Evolutionary conservation across 1,284 basidiomycete species (phyloP), one percentile per base, ranked within the genome.

Genomic region (Inonotus hispidus): DNA sequence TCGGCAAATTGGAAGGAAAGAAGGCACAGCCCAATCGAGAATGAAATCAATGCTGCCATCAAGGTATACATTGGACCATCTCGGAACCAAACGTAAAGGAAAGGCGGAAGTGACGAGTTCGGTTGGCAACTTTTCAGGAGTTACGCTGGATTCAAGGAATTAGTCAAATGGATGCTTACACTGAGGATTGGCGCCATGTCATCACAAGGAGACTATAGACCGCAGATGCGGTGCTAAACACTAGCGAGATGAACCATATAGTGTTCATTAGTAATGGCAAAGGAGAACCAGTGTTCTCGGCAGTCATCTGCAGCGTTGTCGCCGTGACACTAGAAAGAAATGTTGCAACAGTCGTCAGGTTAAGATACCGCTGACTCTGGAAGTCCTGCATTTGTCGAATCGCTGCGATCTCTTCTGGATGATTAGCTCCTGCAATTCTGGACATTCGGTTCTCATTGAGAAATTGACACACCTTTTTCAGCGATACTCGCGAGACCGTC

Each of bases 271-370:
- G 29, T 11, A 13, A 6, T 23, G 25, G 21, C 29, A 59, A 16
- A 11, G 14, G 3, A n/a, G 58, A 59, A 13, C 14, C 27, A 23
- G 32, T 8, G 1, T 27, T 23, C 3, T 38, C 49, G 23, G 45
- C 14, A 23, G 58, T 46, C 1, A 53, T 59, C 21, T 59, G 58
- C 4, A 59, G 58, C 16, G 58, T 59, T 27, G 58, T 59, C 29
- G 58, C 58, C 4, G 58, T 59, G 50, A 58, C 57, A 11, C 46
- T 50, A 10, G 57, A 58, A 2, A 58, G 32, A 38, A 59, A 59
- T 23, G 58, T 59, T 4, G 58, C 58, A 53, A 59, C 29, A 16
- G 58, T 59, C 19, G 58, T 59, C 21, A 59, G 58, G 25, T 59
- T 53, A 0, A 59, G 37, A 29, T 53, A 59, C 2, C 39, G 39